A percentile compares a stretch with the other conserved stretches of the same genome.
These are phyloP conservation scores for Ganoderma sinense DNA, from an alignment of 1,284 basidiomycete genomes.

Conservation along the genomic window DNA sequence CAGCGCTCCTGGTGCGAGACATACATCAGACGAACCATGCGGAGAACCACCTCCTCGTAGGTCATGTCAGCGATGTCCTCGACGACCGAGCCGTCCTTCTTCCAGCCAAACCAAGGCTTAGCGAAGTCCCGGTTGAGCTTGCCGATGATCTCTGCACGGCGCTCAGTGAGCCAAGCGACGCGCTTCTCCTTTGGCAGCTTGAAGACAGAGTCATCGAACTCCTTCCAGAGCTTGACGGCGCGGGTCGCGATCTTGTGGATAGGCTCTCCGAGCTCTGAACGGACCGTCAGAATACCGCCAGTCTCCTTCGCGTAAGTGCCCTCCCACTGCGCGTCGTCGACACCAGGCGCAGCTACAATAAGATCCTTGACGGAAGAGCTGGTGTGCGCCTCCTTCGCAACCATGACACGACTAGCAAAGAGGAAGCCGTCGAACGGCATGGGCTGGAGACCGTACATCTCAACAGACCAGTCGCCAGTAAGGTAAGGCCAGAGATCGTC, in stretches of 20 bases:
- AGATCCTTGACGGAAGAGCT: constrained; percentile 95
- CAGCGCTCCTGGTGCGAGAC: constrained; percentile 92
- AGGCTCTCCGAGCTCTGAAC: constrained; percentile 97
- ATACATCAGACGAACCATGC: constrained; percentile 94
- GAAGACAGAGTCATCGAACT: constrained; percentile 98
- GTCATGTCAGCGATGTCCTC: constrained; percentile 96
- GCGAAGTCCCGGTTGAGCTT: constrained; percentile 96
- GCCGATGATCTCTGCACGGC: constrained; percentile 88
- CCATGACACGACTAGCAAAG: constrained; percentile 97
- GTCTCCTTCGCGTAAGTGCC: constrained; percentile 95
- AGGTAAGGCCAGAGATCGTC: constrained; percentile 98
- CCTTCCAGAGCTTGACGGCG: constrained; percentile 97
- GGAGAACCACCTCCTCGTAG: constrained; percentile 93
- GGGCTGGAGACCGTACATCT: constrained; percentile 86
- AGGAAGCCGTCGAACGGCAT: constrained; percentile 99
- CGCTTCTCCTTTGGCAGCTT: constrained; percentile 96
- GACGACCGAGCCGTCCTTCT: constrained; percentile 88
- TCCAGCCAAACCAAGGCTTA: constrained; percentile 97
- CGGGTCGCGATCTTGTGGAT: constrained; percentile 99
- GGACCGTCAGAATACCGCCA: constrained; percentile 96
- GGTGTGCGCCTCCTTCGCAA: constrained; percentile 98
- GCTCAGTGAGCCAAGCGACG: constrained; percentile 85
- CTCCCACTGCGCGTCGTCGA: constrained; percentile 93
- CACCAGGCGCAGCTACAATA: constrained; percentile 94
- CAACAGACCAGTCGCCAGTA: constrained; percentile 93